These are phyloP conservation scores for Paspalum notatum DNA, from an alignment of 176 grass and related monocot genomes.

Conservation along the genomic window DNA sequence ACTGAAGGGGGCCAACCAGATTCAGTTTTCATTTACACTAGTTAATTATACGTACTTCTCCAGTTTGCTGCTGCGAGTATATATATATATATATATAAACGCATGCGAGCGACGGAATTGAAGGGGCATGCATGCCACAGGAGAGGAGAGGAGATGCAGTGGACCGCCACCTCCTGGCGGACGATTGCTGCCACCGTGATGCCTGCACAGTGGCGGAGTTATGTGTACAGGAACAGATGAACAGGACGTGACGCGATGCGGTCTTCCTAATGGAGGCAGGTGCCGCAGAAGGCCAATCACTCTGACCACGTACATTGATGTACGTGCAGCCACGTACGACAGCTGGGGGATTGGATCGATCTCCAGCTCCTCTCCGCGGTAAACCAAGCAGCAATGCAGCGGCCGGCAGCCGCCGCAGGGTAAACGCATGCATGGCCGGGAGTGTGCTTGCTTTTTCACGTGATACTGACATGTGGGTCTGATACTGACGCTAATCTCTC, in stretches of 20 bases:
- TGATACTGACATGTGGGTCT: not conserved
- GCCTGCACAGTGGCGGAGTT: slow-evolving; percentile 22
- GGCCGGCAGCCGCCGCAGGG: too few species aligned
- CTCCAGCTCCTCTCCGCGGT: not conserved
- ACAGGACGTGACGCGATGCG: not conserved
- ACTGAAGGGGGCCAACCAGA: too few species aligned
- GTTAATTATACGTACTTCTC: too few species aligned
- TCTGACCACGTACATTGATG: not conserved
- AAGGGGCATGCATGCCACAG: too few species aligned
- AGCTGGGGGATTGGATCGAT: slow-evolving; percentile 18
- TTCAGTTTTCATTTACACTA: too few species aligned
- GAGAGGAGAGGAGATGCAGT: too few species aligned
- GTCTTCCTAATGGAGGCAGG: slow-evolving; percentile 3
- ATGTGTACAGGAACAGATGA: slow-evolving; percentile 16
- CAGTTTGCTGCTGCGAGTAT: too few species aligned
- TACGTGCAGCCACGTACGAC: not conserved
- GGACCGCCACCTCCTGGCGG: too few species aligned
- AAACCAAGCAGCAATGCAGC: not conserved
- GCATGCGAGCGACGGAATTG: too few species aligned
- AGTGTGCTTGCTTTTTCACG: not conserved
- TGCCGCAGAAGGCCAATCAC: slow-evolving; percentile 10
- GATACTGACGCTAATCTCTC: not conserved
- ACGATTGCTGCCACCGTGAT: not conserved
- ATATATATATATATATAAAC: too few species aligned
- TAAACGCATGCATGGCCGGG: too few species aligned